These are phyloP conservation scores for Talaromyces albobiverticillius DNA, from an alignment of 2,329 filamentous ascomycete species.

Conservation along the genomic window DNA sequence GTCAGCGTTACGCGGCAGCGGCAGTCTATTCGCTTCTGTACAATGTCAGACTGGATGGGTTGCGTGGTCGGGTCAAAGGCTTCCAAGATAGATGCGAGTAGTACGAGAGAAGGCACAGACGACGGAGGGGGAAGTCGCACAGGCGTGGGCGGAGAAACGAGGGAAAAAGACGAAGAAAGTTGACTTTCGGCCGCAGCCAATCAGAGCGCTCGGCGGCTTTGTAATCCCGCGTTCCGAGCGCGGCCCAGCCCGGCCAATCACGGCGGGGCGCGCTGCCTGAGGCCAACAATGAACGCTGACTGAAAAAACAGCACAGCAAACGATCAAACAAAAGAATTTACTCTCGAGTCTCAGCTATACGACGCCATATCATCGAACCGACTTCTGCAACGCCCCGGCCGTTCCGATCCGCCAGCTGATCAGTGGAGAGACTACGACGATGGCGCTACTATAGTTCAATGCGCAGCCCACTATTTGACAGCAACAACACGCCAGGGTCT, in stretches of 20 bases:
- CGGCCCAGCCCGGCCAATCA: neutral
- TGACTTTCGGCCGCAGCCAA: neutral
- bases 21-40: too few relatives aligned
- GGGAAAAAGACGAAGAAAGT: neutral
- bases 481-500: neutral
- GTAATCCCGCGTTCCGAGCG: constrained; percentile 1
- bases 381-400: constrained; percentile 1
- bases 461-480: too few relatives aligned
- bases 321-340: too few relatives aligned
- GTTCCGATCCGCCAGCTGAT: constrained; percentile 4
- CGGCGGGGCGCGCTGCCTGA: neutral
- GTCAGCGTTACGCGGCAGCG: too few relatives aligned
- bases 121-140: neutral
- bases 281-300: neutral
- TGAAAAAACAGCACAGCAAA: neutral
- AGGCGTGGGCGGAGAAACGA: neutral
- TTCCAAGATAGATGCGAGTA: too few relatives aligned
- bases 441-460: neutral
- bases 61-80: too few relatives aligned
- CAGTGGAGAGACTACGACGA: neutral
- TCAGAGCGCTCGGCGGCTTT: neutral
- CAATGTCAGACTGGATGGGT: too few relatives aligned
- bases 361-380: neutral
- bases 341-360: too few relatives aligned
- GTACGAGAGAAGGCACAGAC: too few relatives aligned